phyloP scores from a whole-genome alignment of 805 yeast genomes.

The Saturnispora serradocipensis region DNA sequence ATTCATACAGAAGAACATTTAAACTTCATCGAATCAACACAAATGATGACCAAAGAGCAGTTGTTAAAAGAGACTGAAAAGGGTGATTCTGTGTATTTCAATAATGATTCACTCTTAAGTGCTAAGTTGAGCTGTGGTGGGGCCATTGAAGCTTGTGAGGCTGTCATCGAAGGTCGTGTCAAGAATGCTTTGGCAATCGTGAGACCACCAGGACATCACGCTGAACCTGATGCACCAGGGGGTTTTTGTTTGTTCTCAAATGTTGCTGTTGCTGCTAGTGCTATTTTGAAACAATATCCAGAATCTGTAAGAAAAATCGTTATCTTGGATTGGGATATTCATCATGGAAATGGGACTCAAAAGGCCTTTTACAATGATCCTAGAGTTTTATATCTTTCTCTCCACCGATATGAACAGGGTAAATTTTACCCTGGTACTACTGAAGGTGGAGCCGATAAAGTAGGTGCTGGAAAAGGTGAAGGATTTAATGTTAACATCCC shows the following conservation, averaged over 20 bases:
- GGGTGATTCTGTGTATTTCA: constrained; percentile 92
- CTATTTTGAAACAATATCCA: constrained; percentile 72
- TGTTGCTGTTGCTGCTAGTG: constrained; percentile 94
- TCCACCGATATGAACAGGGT: constrained; percentile 90
- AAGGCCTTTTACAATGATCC: constrained; percentile 85
- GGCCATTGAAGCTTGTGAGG: constrained; percentile 89
- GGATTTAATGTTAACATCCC: constrained; percentile 89
- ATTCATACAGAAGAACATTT: constrained; percentile 83
- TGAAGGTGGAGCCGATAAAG: constrained; percentile 72
- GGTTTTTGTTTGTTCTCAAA: constrained; percentile 95
- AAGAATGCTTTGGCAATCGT: constrained; percentile 91
- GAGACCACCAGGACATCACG: constrained; percentile 99
- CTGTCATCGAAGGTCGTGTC: constrained; percentile 88
- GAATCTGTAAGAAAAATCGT: constrained; percentile 79
- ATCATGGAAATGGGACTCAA: constrained; percentile 98
- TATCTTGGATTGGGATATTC: constrained; percentile 96
- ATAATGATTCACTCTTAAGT: constrained; percentile 77
- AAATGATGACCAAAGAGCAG: constrained; percentile 66
- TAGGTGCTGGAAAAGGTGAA: constrained; percentile 79
- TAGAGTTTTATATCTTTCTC: constrained; percentile 78
- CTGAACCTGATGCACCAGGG: constrained; percentile 95
- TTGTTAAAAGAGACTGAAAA: constrained; percentile 75
- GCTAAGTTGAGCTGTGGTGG: constrained; percentile 96
- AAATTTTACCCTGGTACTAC: constrained; percentile 89
- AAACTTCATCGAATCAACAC: constrained; percentile 64